A percentile compares a stretch with the other conserved stretches of the same genome.
Conservation (phyloP, 345 rosid species). For the Gossypium bickii region DNA sequence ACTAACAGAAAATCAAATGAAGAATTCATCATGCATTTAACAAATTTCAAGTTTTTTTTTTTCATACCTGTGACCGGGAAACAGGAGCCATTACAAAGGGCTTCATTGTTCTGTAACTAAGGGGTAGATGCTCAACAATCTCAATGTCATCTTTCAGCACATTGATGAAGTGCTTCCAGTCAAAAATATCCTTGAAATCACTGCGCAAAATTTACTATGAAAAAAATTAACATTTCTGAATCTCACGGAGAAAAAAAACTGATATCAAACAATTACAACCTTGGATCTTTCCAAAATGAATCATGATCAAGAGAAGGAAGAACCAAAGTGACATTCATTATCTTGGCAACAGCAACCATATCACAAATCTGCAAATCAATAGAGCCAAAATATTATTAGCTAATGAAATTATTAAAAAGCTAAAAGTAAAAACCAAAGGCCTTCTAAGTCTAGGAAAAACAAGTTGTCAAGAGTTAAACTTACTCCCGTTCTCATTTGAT, state of each 20-base stretch:
- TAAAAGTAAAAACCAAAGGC: not conserved
- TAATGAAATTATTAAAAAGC: not conserved
- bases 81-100: not conserved
- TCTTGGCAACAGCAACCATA: constrained; percentile 92
- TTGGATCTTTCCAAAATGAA: constrained; percentile 96
- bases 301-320: constrained; percentile 95
- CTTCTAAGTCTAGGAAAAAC: not conserved
- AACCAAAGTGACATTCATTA: constrained; percentile 97
- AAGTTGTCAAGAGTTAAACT: constrained; percentile 21
- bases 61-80: not conserved
- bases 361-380: constrained; percentile 75
- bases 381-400: not conserved
- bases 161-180: not conserved
- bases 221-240: not conserved
- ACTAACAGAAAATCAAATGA: not conserved
- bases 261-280: constrained; percentile 35
- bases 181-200: not conserved
- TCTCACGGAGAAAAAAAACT: not conserved
- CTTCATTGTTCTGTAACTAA: not conserved
- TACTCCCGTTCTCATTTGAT: constrained; percentile 99
- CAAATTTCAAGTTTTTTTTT: not conserved
- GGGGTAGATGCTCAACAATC: not conserved
- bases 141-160: not conserved
- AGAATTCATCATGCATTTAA: not conserved
- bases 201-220: not conserved